These are phyloP conservation scores for Canna indica DNA, from an alignment of 176 grass and related monocot species.

Conservation along the genomic window DNA sequence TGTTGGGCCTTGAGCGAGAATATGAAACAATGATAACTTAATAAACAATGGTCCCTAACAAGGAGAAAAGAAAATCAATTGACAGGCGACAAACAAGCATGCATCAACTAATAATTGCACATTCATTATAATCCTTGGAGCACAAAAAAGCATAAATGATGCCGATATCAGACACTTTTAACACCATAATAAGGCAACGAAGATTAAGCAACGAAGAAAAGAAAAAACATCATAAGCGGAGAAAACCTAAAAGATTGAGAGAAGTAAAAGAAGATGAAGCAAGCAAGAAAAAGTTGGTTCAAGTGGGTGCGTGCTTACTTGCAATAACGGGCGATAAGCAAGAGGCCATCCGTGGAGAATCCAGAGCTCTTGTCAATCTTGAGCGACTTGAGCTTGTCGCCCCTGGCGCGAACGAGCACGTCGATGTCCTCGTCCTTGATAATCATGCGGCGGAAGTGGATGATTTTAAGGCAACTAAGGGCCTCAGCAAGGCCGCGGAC, in stretches of 20 bases:
- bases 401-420: conserved; percentile 15
- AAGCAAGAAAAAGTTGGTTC: neutral
- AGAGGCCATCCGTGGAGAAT: conserved; percentile 14
- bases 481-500: neutral
- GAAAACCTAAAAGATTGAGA: neutral
- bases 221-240: neutral
- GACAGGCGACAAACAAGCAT: neutral
- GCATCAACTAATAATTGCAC: neutral
- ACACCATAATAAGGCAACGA: neutral
- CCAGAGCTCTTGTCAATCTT: conserved; percentile 21
- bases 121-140: neutral
- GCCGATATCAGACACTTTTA: neutral
- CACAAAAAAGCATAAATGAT: neutral
- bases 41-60: neutral
- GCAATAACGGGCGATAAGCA: conserved; percentile 1
- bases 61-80: neutral
- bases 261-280: neutral
- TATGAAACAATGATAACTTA: neutral
- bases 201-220: neutral
- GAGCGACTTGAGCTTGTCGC: conserved; percentile 9
- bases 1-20: neutral
- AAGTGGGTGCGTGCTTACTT: neutral
- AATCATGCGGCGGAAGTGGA: conserved; percentile 21
- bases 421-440: neutral
- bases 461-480: conserved; percentile 2